phyloP scores from a whole-genome alignment of 2,329 filamentous ascomycete species.

The Orbilia brochopaga region DNA sequence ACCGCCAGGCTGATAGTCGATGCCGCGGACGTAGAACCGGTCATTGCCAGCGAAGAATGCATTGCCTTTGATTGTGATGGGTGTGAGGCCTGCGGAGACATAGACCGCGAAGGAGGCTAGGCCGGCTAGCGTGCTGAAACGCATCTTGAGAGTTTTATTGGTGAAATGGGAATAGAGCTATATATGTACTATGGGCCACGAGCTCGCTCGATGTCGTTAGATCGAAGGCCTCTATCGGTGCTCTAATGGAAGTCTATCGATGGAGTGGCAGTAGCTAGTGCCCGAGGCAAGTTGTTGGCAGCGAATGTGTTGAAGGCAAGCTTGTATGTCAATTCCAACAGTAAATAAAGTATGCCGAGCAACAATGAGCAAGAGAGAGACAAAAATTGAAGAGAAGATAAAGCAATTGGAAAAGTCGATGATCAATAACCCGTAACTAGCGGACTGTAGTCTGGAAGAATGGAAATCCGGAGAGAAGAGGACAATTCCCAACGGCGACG shows the following conservation, averaged over 20 bases:
- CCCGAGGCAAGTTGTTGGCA: neutral
- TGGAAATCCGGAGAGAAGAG: slow-evolving; percentile 8
- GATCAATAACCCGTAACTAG: neutral
- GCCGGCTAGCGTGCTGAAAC: slow-evolving; percentile 67
- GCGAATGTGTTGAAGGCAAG: slow-evolving; percentile 25
- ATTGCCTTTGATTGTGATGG: slow-evolving; percentile 51
- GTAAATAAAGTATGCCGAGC: slow-evolving; percentile 36
- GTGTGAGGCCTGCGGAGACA: slow-evolving; percentile 45
- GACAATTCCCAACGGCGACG: neutral
- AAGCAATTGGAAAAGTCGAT: neutral
- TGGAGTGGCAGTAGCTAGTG: neutral
- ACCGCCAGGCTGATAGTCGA: slow-evolving; percentile 72
- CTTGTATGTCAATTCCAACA: slow-evolving; percentile 1
- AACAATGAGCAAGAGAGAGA: slow-evolving; percentile 52
- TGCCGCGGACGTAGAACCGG: slow-evolving; percentile 68
- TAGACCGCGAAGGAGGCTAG: slow-evolving; percentile 52
- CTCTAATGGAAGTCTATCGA: too few relatives aligned
- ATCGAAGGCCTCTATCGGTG: neutral
- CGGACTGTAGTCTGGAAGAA: neutral
- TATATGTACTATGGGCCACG: neutral
- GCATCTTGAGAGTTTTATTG: slow-evolving; percentile 30
- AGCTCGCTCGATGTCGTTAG: neutral
- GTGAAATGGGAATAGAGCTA: neutral
- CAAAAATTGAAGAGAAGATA: slow-evolving; percentile 38
- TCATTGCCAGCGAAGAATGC: slow-evolving; percentile 69